Evolutionary conservation across 2,329 filamentous ascomycete species (phyloP).

Genomic region (Chaetomium sp.): DNA sequence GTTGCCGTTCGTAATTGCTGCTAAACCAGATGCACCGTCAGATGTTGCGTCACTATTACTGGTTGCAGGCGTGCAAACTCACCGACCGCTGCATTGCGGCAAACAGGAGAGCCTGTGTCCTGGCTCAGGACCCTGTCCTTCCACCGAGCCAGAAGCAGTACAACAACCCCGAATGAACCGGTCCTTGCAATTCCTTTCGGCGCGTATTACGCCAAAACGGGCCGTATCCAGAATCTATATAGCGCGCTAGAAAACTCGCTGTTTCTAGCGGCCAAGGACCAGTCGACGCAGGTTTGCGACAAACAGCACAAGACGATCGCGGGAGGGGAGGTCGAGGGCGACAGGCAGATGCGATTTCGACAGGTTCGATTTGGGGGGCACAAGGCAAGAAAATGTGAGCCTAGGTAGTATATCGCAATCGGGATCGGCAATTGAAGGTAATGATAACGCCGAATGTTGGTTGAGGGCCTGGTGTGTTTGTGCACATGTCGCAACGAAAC

Average conservation of each 20-base stretch:
- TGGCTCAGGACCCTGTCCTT: background rate
- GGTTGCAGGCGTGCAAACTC: constrained; percentile 1
- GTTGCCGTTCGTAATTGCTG: constrained; percentile 36
- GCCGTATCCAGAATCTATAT: background rate
- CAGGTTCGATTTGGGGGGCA: background rate
- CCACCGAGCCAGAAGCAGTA: background rate
- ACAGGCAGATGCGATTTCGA: no score
- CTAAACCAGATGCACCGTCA: constrained; percentile 10
- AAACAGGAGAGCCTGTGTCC: background rate
- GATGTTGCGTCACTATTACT: background rate
- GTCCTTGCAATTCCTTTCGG: background rate
- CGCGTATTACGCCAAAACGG: background rate
- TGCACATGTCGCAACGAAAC: background rate
- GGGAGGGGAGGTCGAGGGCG: background rate
- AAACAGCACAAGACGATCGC: background rate
- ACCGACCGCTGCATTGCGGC: constrained; percentile 27
- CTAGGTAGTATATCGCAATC: background rate
- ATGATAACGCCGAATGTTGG: background rate
- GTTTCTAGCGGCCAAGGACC: background rate
- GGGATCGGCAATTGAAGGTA: background rate
- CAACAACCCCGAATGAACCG: background rate
- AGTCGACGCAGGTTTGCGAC: background rate
- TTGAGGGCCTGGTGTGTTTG: background rate
- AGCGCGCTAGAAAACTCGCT: background rate
- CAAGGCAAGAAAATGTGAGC: background rate